phyloP scores from a whole-genome alignment of 257 asterid species.

The Galeopsis tetrahit region DNA sequence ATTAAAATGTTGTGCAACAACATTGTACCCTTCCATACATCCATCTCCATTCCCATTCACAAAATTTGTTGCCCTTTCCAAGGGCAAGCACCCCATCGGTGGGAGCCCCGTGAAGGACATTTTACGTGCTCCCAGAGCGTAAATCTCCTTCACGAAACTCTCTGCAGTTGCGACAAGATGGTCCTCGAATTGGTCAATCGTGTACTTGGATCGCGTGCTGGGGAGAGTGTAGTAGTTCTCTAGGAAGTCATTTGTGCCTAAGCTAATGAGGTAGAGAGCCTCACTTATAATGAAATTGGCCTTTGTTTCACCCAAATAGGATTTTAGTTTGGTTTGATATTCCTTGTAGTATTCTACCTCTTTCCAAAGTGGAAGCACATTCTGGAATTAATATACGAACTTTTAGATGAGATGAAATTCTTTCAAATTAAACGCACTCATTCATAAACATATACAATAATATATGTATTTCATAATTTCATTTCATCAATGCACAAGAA shows the following conservation, averaged over 20 bases:
- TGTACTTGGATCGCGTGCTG: constrained; percentile 51
- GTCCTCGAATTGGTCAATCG: constrained; percentile 63
- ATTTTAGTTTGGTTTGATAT: constrained; percentile 54
- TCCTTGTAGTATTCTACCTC: constrained; percentile 83
- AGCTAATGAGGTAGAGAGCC: constrained; percentile 72
- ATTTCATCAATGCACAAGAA: too few relatives aligned
- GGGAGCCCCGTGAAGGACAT: constrained; percentile 74
- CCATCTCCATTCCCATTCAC: constrained; percentile 65
- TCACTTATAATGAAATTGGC: constrained; percentile 52
- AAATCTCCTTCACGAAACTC: constrained; percentile 55
- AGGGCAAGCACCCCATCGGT: constrained; percentile 92
- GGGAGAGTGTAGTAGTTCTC: constrained; percentile 84
- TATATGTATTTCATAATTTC: too few relatives aligned
- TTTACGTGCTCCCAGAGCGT: constrained; percentile 70
- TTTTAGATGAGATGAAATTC: too few relatives aligned
- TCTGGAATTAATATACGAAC: constrained; percentile 34
- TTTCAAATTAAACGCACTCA: too few relatives aligned
- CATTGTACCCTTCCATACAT: constrained; percentile 70
- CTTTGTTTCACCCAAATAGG: constrained; percentile 52
- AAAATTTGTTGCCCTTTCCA: constrained; percentile 74
- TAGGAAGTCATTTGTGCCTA: constrained; percentile 90
- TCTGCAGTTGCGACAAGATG: constrained; percentile 53
- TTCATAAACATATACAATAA: too few relatives aligned
- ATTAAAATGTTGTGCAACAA: constrained; percentile 63
- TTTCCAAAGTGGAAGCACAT: constrained; percentile 89